Evolutionary conservation across 2,329 filamentous ascomycete species (phyloP).

Genomic region (Sarocladium oryzae): DNA sequence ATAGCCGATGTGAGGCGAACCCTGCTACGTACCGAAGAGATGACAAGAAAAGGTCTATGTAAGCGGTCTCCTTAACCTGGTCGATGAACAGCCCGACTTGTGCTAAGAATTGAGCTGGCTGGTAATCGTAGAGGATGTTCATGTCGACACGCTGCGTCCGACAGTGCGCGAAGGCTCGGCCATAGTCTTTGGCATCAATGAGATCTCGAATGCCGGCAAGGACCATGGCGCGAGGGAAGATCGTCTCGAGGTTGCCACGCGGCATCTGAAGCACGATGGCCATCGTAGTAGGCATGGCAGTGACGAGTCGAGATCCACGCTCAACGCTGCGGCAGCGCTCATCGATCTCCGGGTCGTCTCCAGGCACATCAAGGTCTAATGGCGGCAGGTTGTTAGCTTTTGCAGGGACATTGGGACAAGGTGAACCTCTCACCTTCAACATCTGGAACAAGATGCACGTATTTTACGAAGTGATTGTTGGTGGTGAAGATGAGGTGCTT

Average conservation of each 20-base stretch:
- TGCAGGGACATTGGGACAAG: neutral
- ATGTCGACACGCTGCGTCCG: constrained; percentile 92
- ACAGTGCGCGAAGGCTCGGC: constrained; percentile 77
- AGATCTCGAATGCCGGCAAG: constrained; percentile 79
- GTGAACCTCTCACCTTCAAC: constrained; percentile 52
- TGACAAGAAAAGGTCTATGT: constrained; percentile 87
- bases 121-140: constrained; percentile 94
- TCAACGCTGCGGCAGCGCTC: constrained; percentile 91
- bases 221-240: constrained; percentile 88
- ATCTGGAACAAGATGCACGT: constrained; percentile 66
- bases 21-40: constrained; percentile 58
- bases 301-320: constrained; percentile 78
- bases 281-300: constrained; percentile 82
- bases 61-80: constrained; percentile 73
- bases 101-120: constrained; percentile 75
- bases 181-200: constrained; percentile 76
- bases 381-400: constrained; percentile 17
- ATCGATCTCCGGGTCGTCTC: constrained; percentile 84
- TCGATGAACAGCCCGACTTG: constrained; percentile 73
- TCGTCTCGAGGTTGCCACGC: constrained; percentile 89
- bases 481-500: constrained; percentile 89
- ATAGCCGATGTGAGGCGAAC: too few relatives aligned
- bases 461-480: constrained; percentile 86
- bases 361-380: constrained; percentile 71
- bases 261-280: constrained; percentile 90